phyloP scores from a whole-genome alignment of 1,284 basidiomycete species.

The Trichosporon inkin region DNA sequence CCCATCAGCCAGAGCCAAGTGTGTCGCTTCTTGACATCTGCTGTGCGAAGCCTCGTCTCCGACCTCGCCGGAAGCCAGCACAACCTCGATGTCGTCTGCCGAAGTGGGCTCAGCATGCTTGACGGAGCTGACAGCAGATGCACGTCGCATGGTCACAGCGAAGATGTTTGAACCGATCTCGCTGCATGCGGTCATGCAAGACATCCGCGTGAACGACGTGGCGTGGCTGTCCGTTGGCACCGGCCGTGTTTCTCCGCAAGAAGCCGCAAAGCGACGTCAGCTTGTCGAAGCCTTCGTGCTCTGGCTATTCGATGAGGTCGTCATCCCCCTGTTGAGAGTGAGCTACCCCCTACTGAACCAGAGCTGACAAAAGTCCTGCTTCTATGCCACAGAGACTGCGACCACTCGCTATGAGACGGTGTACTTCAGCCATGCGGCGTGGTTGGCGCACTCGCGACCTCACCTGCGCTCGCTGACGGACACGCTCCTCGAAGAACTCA shows the following conservation, averaged over 20 bases:
- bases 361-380: slow-evolving; percentile 64
- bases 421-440: slow-evolving; percentile 93
- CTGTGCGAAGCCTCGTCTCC: slow-evolving; percentile 70
- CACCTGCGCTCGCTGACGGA: slow-evolving; percentile 64
- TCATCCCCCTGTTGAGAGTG: slow-evolving; percentile 76
- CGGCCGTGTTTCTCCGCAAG: slow-evolving; percentile 57
- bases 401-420: slow-evolving; percentile 79
- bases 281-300: slow-evolving; percentile 78
- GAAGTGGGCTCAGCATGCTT: slow-evolving; percentile 54
- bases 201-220: slow-evolving; percentile 69
- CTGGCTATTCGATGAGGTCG: slow-evolving; percentile 87
- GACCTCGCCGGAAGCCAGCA: slow-evolving; percentile 70
- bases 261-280: slow-evolving; percentile 67
- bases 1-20: slow-evolving; percentile 56
- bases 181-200: slow-evolving; percentile 75
- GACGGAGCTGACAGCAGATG: slow-evolving; percentile 56
- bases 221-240: slow-evolving; percentile 63
- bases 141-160: slow-evolving; percentile 65
- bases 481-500: slow-evolving; percentile 40
- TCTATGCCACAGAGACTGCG: slow-evolving; percentile 90
- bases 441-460: slow-evolving; percentile 76
- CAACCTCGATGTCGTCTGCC: slow-evolving; percentile 64
- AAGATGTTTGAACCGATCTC: slow-evolving; percentile 76
- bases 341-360: slow-evolving; percentile 16
- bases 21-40: slow-evolving; percentile 61